Conservation (phyloP, 129 eudicot species). For the Heracleum sosnowskyi region DNA sequence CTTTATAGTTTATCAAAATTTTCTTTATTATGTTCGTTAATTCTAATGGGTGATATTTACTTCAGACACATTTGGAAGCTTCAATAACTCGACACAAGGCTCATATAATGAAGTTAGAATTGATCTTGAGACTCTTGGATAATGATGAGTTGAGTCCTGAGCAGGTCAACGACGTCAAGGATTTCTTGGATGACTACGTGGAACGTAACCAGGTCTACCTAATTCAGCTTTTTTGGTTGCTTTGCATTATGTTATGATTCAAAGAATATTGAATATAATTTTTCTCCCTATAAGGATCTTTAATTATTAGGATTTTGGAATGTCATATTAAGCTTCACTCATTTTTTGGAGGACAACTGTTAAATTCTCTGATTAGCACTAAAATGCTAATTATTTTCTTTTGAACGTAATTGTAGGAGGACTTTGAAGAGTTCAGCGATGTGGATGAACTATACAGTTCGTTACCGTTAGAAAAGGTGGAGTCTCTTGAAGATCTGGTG, state of each 20-base stretch:
- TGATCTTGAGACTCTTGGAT: constrained; percentile 89
- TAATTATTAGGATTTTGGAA: neutral
- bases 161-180: constrained; percentile 95
- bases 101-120: constrained; percentile 89
- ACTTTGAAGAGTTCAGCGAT: constrained; percentile 91
- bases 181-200: constrained; percentile 93
- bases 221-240: constrained; percentile 2
- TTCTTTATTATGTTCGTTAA: neutral
- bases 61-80: constrained; percentile 86
- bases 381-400: constrained; percentile 3
- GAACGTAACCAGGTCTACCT: constrained; percentile 88
- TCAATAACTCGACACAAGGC: constrained; percentile 96
- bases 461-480: constrained; percentile 89
- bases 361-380: neutral
- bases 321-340: neutral
- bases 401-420: constrained; percentile 49
- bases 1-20: neutral
- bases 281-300: neutral
- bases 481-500: constrained; percentile 89
- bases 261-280: neutral
- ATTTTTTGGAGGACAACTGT: neutral
- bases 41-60: neutral
- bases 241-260: neutral
- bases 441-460: constrained; percentile 90
- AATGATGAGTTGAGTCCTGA: constrained; percentile 97